Conservation (phyloP, 306 rosid genomes). For the Vachellia collinsii region DNA sequence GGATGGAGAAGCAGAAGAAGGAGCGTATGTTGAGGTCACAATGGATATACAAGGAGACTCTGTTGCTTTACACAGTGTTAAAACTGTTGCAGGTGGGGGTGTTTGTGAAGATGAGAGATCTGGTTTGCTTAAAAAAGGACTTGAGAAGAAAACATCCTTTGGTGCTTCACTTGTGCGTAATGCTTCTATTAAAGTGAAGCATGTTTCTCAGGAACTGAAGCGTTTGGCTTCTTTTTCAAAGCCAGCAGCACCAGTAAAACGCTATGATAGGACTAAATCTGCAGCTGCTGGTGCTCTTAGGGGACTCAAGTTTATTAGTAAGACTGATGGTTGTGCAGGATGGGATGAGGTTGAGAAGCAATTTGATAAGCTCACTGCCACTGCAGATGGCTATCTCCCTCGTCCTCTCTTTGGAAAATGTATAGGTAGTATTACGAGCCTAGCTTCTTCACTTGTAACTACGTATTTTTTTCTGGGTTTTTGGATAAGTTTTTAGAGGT, state of each 20-base stretch:
- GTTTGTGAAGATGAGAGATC: constrained; percentile 39
- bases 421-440: constrained; percentile 44
- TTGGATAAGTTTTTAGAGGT: constrained; percentile 4
- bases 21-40: constrained; percentile 47
- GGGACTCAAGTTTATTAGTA: constrained; percentile 56
- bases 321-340: constrained; percentile 44
- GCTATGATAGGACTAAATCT: constrained; percentile 49
- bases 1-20: constrained; percentile 32
- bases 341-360: constrained; percentile 59
- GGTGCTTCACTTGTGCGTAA: constrained; percentile 43
- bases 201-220: constrained; percentile 60
- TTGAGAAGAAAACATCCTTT: constrained; percentile 54
- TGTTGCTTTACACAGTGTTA: constrained; percentile 53
- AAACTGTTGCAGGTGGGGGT: constrained; percentile 22
- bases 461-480: not conserved
- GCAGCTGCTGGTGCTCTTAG: constrained; percentile 51
- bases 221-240: constrained; percentile 48
- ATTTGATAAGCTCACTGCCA: constrained; percentile 46
- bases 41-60: constrained; percentile 56
- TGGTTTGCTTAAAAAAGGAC: constrained; percentile 38
- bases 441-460: constrained; percentile 2
- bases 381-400: constrained; percentile 51
- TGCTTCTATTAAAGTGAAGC: constrained; percentile 51
- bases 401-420: constrained; percentile 61
- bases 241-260: constrained; percentile 12